Conservation (phyloP, 345 rosid genomes). For the Moricandia moricandioides region DNA sequence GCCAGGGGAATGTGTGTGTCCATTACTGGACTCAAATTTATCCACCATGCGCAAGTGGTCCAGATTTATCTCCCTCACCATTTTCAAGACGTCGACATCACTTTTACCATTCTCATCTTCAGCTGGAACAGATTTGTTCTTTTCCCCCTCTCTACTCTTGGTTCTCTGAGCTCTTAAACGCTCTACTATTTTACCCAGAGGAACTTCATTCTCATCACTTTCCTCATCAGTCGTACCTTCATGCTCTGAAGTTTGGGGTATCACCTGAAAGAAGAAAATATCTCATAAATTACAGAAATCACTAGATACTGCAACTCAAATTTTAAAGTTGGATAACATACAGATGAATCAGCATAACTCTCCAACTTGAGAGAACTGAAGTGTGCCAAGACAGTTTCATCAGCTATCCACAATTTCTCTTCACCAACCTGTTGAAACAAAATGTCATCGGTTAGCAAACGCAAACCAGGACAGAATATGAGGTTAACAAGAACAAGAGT, state of each 20-base stretch:
- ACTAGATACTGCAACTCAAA: slow-evolving; percentile 4
- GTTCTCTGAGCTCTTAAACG: slow-evolving; percentile 65
- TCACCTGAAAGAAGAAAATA: slow-evolving; percentile 46
- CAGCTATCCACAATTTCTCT: slow-evolving; percentile 79
- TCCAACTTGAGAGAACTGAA: slow-evolving; percentile 68
- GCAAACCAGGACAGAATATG: slow-evolving; percentile 1
- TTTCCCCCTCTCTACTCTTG: slow-evolving; percentile 55
- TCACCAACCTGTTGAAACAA: slow-evolving; percentile 53
- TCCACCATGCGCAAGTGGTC: slow-evolving; percentile 51
- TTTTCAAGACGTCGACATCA: slow-evolving; percentile 79
- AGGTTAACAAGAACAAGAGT: not conserved
- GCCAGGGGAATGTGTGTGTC: slow-evolving; percentile 52
- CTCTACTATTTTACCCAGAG: slow-evolving; percentile 72
- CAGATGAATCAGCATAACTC: slow-evolving; percentile 46
- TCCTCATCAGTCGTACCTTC: slow-evolving; percentile 55
- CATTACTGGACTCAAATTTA: slow-evolving; percentile 79
- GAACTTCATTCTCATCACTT: slow-evolving; percentile 72
- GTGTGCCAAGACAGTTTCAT: slow-evolving; percentile 66
- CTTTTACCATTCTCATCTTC: slow-evolving; percentile 52
- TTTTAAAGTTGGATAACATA: slow-evolving; percentile 38
- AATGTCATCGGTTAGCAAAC: slow-evolving; percentile 20
- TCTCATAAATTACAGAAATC: slow-evolving; percentile 18
- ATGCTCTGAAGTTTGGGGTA: slow-evolving; percentile 41
- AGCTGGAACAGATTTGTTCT: slow-evolving; percentile 44
- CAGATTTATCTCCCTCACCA: slow-evolving; percentile 92